Conservation (phyloP, 192 early-diverging fungal species). For the Helicostylum pulchrum region DNA sequence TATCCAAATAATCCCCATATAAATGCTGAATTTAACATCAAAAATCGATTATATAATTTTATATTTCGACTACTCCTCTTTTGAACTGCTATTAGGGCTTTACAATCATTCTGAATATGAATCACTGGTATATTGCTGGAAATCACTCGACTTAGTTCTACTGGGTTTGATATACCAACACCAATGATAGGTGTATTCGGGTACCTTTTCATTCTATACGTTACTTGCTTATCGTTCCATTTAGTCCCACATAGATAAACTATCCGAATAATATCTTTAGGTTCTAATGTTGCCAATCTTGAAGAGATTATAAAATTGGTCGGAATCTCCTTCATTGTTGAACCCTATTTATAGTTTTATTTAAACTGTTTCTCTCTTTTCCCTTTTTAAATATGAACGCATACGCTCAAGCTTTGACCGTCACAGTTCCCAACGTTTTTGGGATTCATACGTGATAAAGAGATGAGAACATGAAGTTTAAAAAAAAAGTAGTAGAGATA, state of each 20-base stretch:
- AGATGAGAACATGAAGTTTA: too few relatives aligned
- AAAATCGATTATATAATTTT: neutral
- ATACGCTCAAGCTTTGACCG: too few relatives aligned
- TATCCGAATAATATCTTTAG: slow-evolving; percentile 7
- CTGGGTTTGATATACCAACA: slow-evolving; percentile 27
- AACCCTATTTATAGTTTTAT: too few relatives aligned
- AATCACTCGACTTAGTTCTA: slow-evolving; percentile 17
- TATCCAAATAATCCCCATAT: slow-evolving; percentile 12
- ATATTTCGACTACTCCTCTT: neutral
- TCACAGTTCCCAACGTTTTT: too few relatives aligned
- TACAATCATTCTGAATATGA: slow-evolving; percentile 21
- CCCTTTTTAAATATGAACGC: too few relatives aligned
- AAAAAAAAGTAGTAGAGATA: too few relatives aligned
- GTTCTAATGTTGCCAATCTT: slow-evolving; percentile 2
- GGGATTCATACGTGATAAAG: too few relatives aligned
- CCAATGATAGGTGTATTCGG: slow-evolving; percentile 12
- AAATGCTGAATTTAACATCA: neutral
- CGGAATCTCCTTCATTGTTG: neutral
- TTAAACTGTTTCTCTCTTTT: too few relatives aligned
- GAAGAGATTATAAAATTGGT: slow-evolving; percentile 11
- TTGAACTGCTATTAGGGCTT: slow-evolving; percentile 17
- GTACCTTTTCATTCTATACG: neutral
- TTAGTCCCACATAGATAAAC: neutral
- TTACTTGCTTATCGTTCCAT: slow-evolving; percentile 5
- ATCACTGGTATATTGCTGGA: slow-evolving; percentile 13